Conservation (phyloP, 305 asterid species). For the Plantago lanceolata region DNA sequence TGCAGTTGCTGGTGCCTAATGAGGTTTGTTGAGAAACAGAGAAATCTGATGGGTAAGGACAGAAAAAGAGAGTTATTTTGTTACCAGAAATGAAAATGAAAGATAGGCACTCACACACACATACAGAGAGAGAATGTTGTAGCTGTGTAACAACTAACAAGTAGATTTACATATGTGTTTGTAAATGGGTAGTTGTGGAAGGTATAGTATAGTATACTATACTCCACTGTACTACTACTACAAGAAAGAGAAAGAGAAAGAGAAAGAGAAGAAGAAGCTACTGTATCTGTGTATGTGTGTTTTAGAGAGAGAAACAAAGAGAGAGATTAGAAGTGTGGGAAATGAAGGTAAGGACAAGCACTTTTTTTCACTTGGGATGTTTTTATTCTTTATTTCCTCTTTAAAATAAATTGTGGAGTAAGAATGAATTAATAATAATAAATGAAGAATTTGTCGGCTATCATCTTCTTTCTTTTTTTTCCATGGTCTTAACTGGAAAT, state of each 20-base stretch:
- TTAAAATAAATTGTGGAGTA: neutral
- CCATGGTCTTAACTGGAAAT: conserved; percentile 20
- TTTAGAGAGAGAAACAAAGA: conserved; percentile 1
- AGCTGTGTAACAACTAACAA: neutral
- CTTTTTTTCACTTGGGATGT: too few species aligned
- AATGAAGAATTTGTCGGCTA: neutral
- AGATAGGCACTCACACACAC: too few species aligned
- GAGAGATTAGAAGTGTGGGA: conserved; percentile 25
- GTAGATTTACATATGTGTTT: neutral
- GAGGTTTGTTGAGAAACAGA: conserved; percentile 35
- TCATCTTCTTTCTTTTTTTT: conserved; percentile 7
- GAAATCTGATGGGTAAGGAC: conserved; percentile 28
- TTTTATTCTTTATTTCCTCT: neutral
- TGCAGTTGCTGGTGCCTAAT: conserved; percentile 22
- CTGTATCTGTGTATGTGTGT: conserved; percentile 17
- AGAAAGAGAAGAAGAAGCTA: conserved; percentile 26
- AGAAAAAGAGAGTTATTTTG: conserved; percentile 29
- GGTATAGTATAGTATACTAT: neutral
- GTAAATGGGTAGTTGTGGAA: neutral
- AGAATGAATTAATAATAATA: neutral
- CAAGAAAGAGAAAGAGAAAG: conserved; percentile 24
- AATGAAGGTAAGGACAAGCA: conserved; percentile 30
- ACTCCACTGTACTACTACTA: too few species aligned
- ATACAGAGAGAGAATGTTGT: too few species aligned
- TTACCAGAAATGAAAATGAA: conserved; percentile 57